Evolutionary conservation across 2,329 filamentous ascomycete species (phyloP), one percentile per base, ranked within the genome.

Genomic region (Polychaeton citri): DNA sequence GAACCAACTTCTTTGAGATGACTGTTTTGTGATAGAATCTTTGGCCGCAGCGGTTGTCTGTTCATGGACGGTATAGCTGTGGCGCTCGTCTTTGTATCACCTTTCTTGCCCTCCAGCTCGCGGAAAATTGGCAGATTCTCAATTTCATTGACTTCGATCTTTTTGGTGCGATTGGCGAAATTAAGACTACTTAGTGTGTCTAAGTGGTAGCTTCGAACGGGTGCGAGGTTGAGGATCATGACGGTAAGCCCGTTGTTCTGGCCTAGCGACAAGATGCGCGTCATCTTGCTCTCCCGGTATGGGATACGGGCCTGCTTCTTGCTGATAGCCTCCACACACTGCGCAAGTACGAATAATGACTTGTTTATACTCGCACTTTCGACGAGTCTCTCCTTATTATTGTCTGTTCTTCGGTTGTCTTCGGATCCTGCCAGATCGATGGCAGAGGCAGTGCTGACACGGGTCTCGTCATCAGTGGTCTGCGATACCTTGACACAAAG

Each of bases 281-380:
- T 96, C 88, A 96, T 95, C 66, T 96, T 95, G 36, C 82, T 90
- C 56, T 95, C 88, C 38, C 88, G 73, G 57, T 93, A 96, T 0
- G 90, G 88, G 51, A 96, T 88, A 21, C 88, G 75, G 48, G 61
- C 58, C 41, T 77, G 72, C 50, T 78, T 78, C 54, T 74, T 76
- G 51, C 81, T 82, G 54, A 96, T 96, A 38, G 88, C 88, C 55
- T 96, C 88, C 36, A 96, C 88, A 50, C 88, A 96, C 57, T 94
- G 86, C 30, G 85, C 88, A 33, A 96, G 65, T 13, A 95, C 87
- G 51, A 96, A 96, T 5, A 96, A 68, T 44, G 84, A 92, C 64
- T 95, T 96, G 70, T 96, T 96, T 66, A 96, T 96, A 52, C 84
- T 88, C 0, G 88, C 86, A 26, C 86, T 94, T 60, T 96, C 88